These are phyloP conservation scores for Umbilicus rupestris DNA, from an alignment of 164 flowering plant species.

Conservation along the genomic window DNA sequence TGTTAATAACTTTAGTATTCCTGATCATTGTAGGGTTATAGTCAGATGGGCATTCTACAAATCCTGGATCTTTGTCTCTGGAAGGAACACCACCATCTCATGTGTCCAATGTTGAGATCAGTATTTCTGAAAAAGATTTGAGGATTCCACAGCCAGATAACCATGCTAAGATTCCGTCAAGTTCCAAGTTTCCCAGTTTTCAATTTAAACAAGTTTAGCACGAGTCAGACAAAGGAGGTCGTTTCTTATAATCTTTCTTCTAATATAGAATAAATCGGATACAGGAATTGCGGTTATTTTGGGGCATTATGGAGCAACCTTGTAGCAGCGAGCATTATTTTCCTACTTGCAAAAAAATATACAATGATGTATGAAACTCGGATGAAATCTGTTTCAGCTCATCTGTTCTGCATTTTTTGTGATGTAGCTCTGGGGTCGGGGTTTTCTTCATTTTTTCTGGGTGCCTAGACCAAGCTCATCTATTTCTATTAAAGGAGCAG, in stretches of 20 bases:
- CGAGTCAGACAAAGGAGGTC: constrained; percentile 10
- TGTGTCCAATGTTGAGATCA: not conserved
- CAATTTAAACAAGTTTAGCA: no score
- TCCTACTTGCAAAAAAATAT: not conserved
- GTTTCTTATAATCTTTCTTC: constrained; percentile 9
- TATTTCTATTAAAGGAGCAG: not conserved
- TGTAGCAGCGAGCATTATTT: not conserved
- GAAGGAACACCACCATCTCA: constrained; percentile 8
- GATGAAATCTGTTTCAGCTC: not conserved
- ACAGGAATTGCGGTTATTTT: constrained; percentile 22
- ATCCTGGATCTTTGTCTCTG: constrained; percentile 9
- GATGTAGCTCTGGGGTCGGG: not conserved
- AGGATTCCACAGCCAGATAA: not conserved
- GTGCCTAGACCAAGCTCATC: not conserved
- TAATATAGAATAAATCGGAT: constrained; percentile 13
- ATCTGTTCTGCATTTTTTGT: not conserved
- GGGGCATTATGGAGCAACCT: constrained; percentile 13
- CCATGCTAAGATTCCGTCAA: no score
- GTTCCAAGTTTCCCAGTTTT: no score
- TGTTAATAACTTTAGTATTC: constrained; percentile 24
- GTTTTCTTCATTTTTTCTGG: not conserved
- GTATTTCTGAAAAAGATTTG: not conserved
- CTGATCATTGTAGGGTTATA: constrained; percentile 17
- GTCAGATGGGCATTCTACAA: constrained; percentile 12
- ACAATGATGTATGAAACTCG: not conserved